Percentiles rank a stretch among this genome's conserved stretches.
phyloP scores from a whole-genome alignment of 176 grass and related monocot genomes.

The Musa schizocarpa region DNA sequence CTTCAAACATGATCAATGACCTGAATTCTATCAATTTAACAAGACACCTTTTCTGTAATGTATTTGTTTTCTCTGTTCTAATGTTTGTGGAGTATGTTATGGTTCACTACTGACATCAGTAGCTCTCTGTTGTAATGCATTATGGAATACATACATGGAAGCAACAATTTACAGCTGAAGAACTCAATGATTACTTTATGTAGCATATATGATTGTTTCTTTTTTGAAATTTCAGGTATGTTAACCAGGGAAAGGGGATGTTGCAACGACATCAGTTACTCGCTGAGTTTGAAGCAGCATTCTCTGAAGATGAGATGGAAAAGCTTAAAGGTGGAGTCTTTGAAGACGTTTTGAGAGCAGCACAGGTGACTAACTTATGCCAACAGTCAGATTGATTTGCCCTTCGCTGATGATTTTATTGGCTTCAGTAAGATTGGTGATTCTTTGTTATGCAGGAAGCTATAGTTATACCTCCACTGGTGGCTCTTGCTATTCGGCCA shows the following conservation, averaged over 20 bases:
- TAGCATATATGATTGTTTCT: background rate
- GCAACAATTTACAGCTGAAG: background rate
- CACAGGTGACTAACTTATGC: constrained; percentile 43
- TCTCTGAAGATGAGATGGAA: constrained; percentile 51
- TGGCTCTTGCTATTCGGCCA: constrained; percentile 92
- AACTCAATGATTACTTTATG: background rate
- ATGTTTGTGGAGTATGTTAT: background rate
- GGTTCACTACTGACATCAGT: background rate
- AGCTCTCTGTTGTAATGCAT: background rate
- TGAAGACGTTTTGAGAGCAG: constrained; percentile 67
- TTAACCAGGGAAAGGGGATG: constrained; percentile 93
- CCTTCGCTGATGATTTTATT: background rate
- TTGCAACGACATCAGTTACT: constrained; percentile 85
- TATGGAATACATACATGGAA: background rate
- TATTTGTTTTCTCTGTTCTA: background rate
- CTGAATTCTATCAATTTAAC: background rate
- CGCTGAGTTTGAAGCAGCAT: constrained; percentile 61
- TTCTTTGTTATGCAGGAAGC: constrained; percentile 1
- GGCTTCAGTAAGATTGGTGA: background rate
- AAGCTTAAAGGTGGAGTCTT: constrained; percentile 49
- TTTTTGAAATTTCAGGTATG: constrained; percentile 32
- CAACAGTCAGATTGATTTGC: background rate
- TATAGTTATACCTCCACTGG: constrained; percentile 62
- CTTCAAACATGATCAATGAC: background rate
- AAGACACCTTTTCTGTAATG: background rate